phyloP scores from a whole-genome alignment of 139 green algal species.

The Picochlorum sp. region DNA sequence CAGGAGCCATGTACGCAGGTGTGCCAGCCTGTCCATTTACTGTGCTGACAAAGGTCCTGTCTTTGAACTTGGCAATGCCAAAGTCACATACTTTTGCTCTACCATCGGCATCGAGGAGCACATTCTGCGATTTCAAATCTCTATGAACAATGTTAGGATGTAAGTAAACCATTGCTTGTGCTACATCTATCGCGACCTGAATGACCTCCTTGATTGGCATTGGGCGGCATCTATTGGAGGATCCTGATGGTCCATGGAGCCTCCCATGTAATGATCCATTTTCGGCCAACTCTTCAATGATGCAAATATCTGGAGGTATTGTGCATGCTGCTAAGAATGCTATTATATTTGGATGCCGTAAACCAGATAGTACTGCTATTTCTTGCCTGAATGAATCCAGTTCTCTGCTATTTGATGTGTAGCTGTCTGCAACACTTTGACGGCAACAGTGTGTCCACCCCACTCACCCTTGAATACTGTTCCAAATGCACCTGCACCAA shows the following conservation, averaged over 20 bases:
- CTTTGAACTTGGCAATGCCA: constrained; percentile 51
- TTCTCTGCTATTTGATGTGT: constrained; percentile 9
- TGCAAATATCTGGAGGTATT: constrained; percentile 55
- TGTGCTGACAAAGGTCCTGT: constrained; percentile 49
- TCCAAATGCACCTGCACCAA: constrained; percentile 61
- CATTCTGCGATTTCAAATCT: constrained; percentile 45
- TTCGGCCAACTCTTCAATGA: constrained; percentile 63
- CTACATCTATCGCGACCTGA: constrained; percentile 42
- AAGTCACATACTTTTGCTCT: constrained; percentile 65
- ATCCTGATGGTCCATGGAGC: constrained; percentile 34
- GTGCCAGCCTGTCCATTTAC: constrained; percentile 56
- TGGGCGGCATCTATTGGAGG: constrained; percentile 4
- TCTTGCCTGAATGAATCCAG: constrained; percentile 27
- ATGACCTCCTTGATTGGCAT: constrained; percentile 38
- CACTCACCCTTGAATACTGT: constrained; percentile 40
- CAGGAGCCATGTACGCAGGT: constrained; percentile 64
- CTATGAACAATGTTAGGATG: constrained; percentile 47
- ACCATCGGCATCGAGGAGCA: constrained; percentile 50
- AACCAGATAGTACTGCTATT: constrained; percentile 31
- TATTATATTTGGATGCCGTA: constrained; percentile 53
- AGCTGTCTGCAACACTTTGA: constrained; percentile 56
- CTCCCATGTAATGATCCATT: constrained; percentile 42
- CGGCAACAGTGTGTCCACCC: constrained; percentile 38
- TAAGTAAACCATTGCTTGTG: constrained; percentile 62
- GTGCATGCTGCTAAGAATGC: constrained; percentile 39